Evolutionary conservation across 1,139 yeast species (phyloP).

Genomic region (Kurtzmaniella natalensis): DNA sequence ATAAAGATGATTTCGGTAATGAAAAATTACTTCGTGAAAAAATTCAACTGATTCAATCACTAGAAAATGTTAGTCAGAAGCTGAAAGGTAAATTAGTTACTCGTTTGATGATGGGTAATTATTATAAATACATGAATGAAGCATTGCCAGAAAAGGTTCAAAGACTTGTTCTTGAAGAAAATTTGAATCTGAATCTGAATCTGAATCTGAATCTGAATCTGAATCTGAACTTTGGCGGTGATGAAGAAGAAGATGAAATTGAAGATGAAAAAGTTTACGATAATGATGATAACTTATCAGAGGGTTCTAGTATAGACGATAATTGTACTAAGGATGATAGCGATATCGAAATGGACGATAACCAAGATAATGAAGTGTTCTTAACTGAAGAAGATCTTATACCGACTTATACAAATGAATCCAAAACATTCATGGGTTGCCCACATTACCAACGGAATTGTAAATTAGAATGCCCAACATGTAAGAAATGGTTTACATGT

Average conservation of each 20-base stretch:
- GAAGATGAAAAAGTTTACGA: constrained; percentile 14
- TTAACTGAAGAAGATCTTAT: constrained; percentile 44
- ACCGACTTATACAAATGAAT: constrained; percentile 13
- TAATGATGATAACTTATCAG: constrained; percentile 18
- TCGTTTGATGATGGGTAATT: constrained; percentile 72
- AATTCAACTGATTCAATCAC: constrained; percentile 53
- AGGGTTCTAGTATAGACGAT: neutral
- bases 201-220: constrained; percentile 9
- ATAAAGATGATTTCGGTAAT: constrained; percentile 48
- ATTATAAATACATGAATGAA: constrained; percentile 43
- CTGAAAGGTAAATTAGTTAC: constrained; percentile 66
- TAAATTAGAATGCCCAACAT: constrained; percentile 74
- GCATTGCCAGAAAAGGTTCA: constrained; percentile 14
- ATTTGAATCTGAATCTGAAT: neutral
- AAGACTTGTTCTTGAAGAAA: constrained; percentile 2
- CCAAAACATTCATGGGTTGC: constrained; percentile 60
- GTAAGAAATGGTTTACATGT: constrained; percentile 75
- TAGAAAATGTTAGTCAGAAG: constrained; percentile 41
- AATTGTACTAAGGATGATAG: neutral
- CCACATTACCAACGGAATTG: constrained; percentile 80
- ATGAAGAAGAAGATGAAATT: constrained; percentile 14
- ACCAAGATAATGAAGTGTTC: constrained; percentile 31
- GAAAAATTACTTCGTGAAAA: constrained; percentile 50
- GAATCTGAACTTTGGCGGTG: constrained; percentile 15
- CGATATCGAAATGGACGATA: constrained; percentile 1